Percentiles rank a stretch among this genome's conserved stretches.
These are phyloP conservation scores for Cutaneotrichosporon cutaneum DNA, from an alignment of 1,284 basidiomycete species.

Conservation along the genomic window DNA sequence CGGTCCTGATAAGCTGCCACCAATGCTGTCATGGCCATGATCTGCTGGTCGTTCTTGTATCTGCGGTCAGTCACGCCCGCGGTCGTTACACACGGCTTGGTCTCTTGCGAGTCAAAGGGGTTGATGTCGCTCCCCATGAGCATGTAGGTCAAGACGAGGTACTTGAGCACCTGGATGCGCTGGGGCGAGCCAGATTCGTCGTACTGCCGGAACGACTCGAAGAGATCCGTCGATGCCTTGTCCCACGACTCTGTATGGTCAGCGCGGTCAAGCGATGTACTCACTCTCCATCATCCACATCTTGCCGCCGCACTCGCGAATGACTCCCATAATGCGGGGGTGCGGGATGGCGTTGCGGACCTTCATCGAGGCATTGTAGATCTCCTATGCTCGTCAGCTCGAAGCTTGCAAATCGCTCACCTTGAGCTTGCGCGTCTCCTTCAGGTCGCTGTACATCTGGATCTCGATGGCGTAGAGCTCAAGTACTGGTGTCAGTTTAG, in stretches of 20 bases:
- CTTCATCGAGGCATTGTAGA: slow-evolving; percentile 89
- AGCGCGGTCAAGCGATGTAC: slow-evolving; percentile 38
- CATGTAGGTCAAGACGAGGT: slow-evolving; percentile 97
- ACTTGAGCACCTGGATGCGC: slow-evolving; percentile 96
- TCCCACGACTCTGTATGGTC: slow-evolving; percentile 78
- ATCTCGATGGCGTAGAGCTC: slow-evolving; percentile 99
- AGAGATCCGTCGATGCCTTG: slow-evolving; percentile 94
- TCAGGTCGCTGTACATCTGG: slow-evolving; percentile 97
- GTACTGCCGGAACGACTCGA: slow-evolving; percentile 97
- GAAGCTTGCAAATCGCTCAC: slow-evolving; percentile 49
- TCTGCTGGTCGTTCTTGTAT: slow-evolving; percentile 94
- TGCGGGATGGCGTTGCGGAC: slow-evolving; percentile 97
- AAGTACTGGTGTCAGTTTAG: slow-evolving; percentile 58
- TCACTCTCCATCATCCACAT: slow-evolving; percentile 99
- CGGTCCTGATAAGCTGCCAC: slow-evolving; percentile 94
- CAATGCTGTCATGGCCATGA: slow-evolving; percentile 95
- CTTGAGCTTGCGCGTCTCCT: slow-evolving; percentile 94
- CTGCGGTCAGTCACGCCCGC: slow-evolving; percentile 52
- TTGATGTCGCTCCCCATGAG: slow-evolving; percentile 97
- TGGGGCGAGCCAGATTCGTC: slow-evolving; percentile 97
- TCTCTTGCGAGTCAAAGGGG: slow-evolving; percentile 98
- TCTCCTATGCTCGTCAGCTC: slow-evolving; percentile 63
- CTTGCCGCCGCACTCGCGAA: slow-evolving; percentile 98
- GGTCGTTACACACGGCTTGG: slow-evolving; percentile 71
- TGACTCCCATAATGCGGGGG: slow-evolving; percentile 97